These are phyloP conservation scores for Pseudophaeomoniella oleicola DNA, from an alignment of 2,329 filamentous ascomycete species.

Conservation along the genomic window DNA sequence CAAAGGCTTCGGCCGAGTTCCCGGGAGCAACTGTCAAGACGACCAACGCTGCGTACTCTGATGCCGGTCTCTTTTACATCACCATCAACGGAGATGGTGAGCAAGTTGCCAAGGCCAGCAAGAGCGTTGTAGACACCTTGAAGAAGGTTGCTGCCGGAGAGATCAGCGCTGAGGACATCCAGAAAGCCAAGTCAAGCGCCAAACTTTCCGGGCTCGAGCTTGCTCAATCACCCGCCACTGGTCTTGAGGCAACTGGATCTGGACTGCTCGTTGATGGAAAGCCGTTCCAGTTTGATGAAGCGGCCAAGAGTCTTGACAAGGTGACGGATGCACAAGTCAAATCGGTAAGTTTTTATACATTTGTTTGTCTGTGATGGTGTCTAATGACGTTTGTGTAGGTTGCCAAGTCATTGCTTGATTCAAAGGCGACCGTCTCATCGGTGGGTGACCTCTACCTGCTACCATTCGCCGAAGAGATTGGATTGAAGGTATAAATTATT, in stretches of 20 bases:
- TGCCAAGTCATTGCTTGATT: slow-evolving; percentile 73
- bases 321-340: slow-evolving; percentile 78
- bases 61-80: slow-evolving; percentile 79
- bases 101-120: slow-evolving; percentile 59
- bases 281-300: slow-evolving; percentile 68
- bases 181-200: slow-evolving; percentile 82
- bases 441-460: slow-evolving; percentile 86
- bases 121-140: slow-evolving; percentile 64
- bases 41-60: slow-evolving; percentile 75
- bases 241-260: slow-evolving; percentile 70
- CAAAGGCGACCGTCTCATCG: slow-evolving; percentile 75
- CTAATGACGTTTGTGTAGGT: slow-evolving; percentile 39
- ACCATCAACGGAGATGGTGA: slow-evolving; percentile 62
- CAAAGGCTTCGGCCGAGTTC: slow-evolving; percentile 57
- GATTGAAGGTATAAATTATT: slow-evolving; percentile 70
- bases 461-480: slow-evolving; percentile 87
- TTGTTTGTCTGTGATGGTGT: slow-evolving; percentile 3
- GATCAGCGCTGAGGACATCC: slow-evolving; percentile 69
- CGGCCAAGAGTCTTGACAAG: slow-evolving; percentile 62
- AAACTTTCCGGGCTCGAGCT: slow-evolving; percentile 84
- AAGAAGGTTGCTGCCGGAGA: slow-evolving; percentile 66
- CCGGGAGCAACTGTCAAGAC: slow-evolving; percentile 56
- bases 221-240: slow-evolving; percentile 61
- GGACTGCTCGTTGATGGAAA: slow-evolving; percentile 69
- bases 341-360: slow-evolving; percentile 45